Evolutionary conservation across 306 rosid genomes (phyloP).

Genomic region (Dalbergia cultrata): DNA sequence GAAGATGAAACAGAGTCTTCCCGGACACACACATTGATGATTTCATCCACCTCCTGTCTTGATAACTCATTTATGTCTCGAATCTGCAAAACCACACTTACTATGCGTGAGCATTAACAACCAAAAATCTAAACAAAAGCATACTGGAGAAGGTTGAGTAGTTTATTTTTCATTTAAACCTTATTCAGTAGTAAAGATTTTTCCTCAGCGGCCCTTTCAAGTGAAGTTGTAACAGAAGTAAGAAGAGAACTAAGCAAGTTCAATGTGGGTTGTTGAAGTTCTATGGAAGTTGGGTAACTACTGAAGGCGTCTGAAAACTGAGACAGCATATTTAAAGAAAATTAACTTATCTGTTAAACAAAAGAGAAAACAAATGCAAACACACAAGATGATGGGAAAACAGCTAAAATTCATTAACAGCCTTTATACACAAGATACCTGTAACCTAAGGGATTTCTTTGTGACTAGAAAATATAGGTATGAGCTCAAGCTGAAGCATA

Average conservation of each 20-base stretch:
- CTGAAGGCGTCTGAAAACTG: conserved; percentile 68
- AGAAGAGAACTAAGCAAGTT: conserved; percentile 75
- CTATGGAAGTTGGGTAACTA: conserved; percentile 62
- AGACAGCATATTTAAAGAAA: conserved; percentile 38
- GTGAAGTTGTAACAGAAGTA: conserved; percentile 67
- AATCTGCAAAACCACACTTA: conserved; percentile 60
- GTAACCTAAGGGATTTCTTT: conserved; percentile 84
- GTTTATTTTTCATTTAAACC: conserved; percentile 56
- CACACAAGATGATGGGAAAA: conserved; percentile 25
- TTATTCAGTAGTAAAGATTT: conserved; percentile 76
- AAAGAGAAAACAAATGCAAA: neutral
- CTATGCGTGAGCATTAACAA: conserved; percentile 11
- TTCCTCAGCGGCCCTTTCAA: conserved; percentile 92
- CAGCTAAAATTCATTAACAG: conserved; percentile 13
- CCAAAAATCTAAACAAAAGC: neutral
- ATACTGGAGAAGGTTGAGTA: neutral
- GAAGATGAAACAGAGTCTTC: conserved; percentile 70
- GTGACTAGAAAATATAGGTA: conserved; percentile 89
- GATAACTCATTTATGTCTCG: conserved; percentile 90
- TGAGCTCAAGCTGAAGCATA: conserved; percentile 90
- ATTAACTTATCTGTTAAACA: conserved; percentile 7
- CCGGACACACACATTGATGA: conserved; percentile 70
- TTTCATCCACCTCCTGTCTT: conserved; percentile 94
- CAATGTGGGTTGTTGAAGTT: conserved; percentile 80
- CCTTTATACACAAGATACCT: conserved; percentile 60